Evolutionary conservation across 2,329 filamentous ascomycete species (phyloP), one percentile per base, ranked within the genome.

Genomic region (Colletotrichum cuscutae): DNA sequence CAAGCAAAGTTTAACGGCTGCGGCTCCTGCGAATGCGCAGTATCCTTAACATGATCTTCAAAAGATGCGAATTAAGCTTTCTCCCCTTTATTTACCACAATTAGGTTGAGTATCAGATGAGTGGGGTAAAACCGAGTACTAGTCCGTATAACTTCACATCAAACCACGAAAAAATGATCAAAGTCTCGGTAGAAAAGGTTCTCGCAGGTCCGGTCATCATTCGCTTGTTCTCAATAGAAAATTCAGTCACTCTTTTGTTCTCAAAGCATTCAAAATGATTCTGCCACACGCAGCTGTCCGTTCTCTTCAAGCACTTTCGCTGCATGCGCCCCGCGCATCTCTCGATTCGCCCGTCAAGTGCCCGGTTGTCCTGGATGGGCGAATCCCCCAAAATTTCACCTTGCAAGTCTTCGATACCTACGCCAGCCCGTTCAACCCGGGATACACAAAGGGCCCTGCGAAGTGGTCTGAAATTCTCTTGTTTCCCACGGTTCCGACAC

Each of bases 401-500:
- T 75, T 81, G 13, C 78, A 81, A 52, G 78, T 81, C 8, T 87
- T 88, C 69, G 85, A 87, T 76, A 85, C 86, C 75, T 76, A 77
- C 6, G 79, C 77, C 49, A 83, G 81, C 67, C 80, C 81, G 65
- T 91, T 85, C 81, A 88, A 86, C 80, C 83, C 88, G 0, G 81
- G 80, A 66, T 88, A 84, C 76, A 87, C 89, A 61, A 85, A 89
- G 76, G 88, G 88, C 57, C 81, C 86, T 72, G 84, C 85, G 75
- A 85, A 82, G 4, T 89, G 86, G 83, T 86, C 85, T 66, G 76
- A 87, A 68, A 84, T 89, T 35, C 79, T 90, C 30, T 78, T 86
- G 67, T 84, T 89, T 64, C 87, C 86, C 1, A 76, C 78, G 11
- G 80, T 81, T 49, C 73, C 46, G 13, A 19, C n/a, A 12, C 12